Conservation (phyloP, 208 protist genomes). For the Wallacemonas sp. region DNA sequence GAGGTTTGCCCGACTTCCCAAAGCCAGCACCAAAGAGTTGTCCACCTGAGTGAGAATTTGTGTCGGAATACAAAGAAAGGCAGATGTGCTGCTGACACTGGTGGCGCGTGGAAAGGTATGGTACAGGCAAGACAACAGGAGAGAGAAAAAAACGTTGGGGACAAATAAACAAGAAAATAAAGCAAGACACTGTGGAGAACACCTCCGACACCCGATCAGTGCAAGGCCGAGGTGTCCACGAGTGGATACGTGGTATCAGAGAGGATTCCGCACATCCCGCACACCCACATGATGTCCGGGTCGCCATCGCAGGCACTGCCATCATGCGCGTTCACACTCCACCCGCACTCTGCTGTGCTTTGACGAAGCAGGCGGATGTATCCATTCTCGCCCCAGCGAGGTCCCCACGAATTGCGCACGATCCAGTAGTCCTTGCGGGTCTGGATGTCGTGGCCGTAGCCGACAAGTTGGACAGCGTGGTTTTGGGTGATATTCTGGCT, state of each 20-base stretch:
- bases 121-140: not conserved
- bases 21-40: too few species aligned
- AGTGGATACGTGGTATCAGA: conserved; percentile 71
- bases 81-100: not conserved
- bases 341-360: conserved; percentile 33
- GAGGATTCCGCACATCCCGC: conserved; percentile 87
- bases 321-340: conserved; percentile 42
- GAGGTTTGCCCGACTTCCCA: too few species aligned
- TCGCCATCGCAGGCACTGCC: conserved; percentile 77
- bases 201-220: not conserved
- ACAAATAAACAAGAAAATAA: not conserved
- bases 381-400: conserved; percentile 74
- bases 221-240: conserved; percentile 19
- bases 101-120: too few species aligned
- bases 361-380: conserved; percentile 79
- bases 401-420: conserved; percentile 89
- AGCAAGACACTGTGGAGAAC: not conserved
- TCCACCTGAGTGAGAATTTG: too few species aligned
- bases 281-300: conserved; percentile 51
- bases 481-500: conserved; percentile 69
- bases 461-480: conserved; percentile 88
- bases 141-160: not conserved
- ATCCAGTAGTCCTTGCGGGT: conserved; percentile 82
- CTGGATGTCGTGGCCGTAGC: conserved; percentile 71
- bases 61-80: not conserved